Base-by-base conservation (phyloP, 345 rosid genomes). In the Eucalyptus pumila region DNA sequence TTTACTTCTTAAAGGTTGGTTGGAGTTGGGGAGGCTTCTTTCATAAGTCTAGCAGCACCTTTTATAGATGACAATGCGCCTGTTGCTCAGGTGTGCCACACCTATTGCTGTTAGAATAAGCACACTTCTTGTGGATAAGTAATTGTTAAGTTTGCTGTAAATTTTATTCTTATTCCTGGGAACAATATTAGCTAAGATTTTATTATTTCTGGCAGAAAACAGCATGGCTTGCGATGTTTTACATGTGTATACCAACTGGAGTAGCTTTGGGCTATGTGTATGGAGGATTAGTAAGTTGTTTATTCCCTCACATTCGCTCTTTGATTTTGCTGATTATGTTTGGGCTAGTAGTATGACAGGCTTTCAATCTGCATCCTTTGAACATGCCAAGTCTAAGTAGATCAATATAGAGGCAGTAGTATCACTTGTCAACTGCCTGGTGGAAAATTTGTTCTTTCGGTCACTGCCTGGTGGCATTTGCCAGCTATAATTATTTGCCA, bases 11-110 rank as follows among this genome's bases (percentile, higher is more conserved):
- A 62, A 92, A 97, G 99, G 99, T 72, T 96, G 87, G 99, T 98
- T 89, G 99, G 99, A 89, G 97, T 98, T 93, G 99, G 99, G 85
- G 99, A 98, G 89, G 99, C 99, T 88, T 98, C 99, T 49, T 98
- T 98, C 89, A 96, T 98, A 86, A 96, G 99, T 94, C 99, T 98
- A 90, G 99, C 99, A 80, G 98, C 99, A 47, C 99, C 99, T 1
- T 98, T 97, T 89, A 97, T 98, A 12, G 99, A 98, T 94, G 99
- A 98, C 88, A 95, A 96, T 89, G 98, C 99, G 60, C 99, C 98
- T 23, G 89, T 85, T 80, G 88, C 94, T 92, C 94, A 96, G 98
- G 99, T 96, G 58, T 47, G 86, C 86, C 11, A 60, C 45, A 32
- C 76, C 21, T 21, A 58, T 87, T 87, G 32, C 88, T 24, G 88